Evolutionary conservation across 805 yeast species (phyloP).

Genomic region (Saccharomycopsis fibuligera): DNA sequence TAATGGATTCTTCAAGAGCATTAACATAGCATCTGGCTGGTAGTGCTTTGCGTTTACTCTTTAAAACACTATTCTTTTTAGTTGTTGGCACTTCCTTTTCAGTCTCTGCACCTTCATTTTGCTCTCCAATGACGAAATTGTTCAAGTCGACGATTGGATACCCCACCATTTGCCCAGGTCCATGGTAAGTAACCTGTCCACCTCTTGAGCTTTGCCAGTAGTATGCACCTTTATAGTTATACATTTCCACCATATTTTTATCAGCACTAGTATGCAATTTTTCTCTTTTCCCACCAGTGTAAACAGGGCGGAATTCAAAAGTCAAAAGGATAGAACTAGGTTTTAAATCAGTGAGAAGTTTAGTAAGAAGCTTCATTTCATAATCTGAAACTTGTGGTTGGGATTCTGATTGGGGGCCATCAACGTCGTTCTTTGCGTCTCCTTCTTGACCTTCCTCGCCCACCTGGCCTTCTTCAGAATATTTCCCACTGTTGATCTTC

Average conservation of each 20-base stretch:
- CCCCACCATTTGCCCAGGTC: conserved; percentile 88
- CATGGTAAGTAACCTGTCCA: conserved; percentile 95
- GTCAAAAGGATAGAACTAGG: conserved; percentile 69
- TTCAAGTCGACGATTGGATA: conserved; percentile 73
- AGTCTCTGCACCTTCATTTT: background rate
- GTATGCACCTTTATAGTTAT: conserved; percentile 40
- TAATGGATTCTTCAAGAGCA: conserved; percentile 52
- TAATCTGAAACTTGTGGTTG: conserved; percentile 36
- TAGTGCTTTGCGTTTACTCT: conserved; percentile 29
- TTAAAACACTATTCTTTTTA: too few relatives aligned
- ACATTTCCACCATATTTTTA: too few relatives aligned
- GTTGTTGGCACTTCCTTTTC: too few relatives aligned
- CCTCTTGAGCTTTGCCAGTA: conserved; percentile 83
- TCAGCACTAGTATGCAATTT: conserved; percentile 39
- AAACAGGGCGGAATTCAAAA: conserved; percentile 79
- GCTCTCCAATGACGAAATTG: conserved; percentile 33
- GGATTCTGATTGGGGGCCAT: conserved; percentile 27
- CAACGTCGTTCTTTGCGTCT: background rate
- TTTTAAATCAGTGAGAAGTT: conserved; percentile 37
- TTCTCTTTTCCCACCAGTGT: conserved; percentile 89
- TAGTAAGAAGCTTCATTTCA: conserved; percentile 40
- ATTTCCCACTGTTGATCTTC: conserved; percentile 28
- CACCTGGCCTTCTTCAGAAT: conserved; percentile 6
- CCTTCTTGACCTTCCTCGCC: too few relatives aligned
- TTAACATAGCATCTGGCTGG: conserved; percentile 62